Evolutionary conservation across 2,329 filamentous ascomycete genomes (phyloP).

Genomic region (Cladosporium sp.): DNA sequence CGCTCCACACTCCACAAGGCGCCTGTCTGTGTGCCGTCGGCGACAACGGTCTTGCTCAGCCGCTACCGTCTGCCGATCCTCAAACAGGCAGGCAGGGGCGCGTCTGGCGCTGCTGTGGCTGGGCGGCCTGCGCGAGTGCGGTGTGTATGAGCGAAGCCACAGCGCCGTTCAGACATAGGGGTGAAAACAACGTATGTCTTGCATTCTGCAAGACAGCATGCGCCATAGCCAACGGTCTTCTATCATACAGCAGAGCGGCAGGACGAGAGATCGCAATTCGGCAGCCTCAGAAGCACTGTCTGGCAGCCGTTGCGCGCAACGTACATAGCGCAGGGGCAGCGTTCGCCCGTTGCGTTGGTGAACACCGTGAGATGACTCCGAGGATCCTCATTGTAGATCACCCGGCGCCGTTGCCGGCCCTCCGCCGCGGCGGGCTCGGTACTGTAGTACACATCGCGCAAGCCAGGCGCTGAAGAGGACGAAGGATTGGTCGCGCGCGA

Average conservation of each 20-base stretch:
- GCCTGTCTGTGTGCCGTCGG: slow-evolving; percentile 5
- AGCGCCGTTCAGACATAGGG: neutral
- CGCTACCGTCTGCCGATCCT: slow-evolving; percentile 7
- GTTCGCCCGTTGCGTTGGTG: slow-evolving; percentile 6
- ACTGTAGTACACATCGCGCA: neutral
- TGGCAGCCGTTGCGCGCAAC: slow-evolving; percentile 7
- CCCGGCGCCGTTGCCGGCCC: slow-evolving; percentile 26
- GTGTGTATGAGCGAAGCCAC: neutral
- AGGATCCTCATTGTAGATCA: slow-evolving; percentile 26
- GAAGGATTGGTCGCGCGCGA: neutral
- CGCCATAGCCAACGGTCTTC: slow-evolving; percentile 10
- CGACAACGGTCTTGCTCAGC: neutral
- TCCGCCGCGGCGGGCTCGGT: neutral
- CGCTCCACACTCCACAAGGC: slow-evolving; percentile 8
- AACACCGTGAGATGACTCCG: slow-evolving; percentile 22
- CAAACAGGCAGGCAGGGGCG: slow-evolving; percentile 7
- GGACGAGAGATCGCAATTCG: slow-evolving; percentile 5
- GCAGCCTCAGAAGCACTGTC: neutral
- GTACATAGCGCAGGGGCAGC: slow-evolving; percentile 11
- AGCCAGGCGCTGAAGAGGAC: slow-evolving; percentile 2
- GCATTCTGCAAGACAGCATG: slow-evolving; percentile 13
- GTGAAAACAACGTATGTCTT: neutral
- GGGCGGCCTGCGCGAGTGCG: neutral
- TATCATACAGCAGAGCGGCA: slow-evolving; percentile 1
- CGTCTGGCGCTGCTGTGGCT: neutral